phyloP scores from a whole-genome alignment of 176 grass and related monocot genomes.

The Aegilops umbellulata region DNA sequence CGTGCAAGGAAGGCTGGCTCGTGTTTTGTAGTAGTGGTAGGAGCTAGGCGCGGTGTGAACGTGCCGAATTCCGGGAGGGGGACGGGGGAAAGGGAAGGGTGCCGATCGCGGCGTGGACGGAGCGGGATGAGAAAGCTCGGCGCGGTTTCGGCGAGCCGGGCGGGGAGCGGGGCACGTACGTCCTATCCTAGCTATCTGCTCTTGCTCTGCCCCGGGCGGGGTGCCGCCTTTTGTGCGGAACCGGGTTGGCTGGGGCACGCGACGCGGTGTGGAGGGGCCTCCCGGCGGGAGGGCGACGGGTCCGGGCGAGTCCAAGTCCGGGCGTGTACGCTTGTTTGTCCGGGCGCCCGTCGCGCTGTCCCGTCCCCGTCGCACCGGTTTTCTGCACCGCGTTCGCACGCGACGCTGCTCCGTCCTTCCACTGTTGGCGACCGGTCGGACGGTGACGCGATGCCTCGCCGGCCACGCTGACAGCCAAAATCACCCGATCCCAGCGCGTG shows the following conservation, averaged over 20 bases:
- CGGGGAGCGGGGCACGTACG: not conserved
- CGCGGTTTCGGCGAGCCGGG: not conserved
- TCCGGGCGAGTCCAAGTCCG: not conserved
- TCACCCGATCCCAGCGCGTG: not conserved
- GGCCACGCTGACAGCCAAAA: not conserved
- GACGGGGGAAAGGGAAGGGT: not conserved
- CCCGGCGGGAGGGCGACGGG: constrained; percentile 7
- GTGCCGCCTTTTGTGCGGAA: not conserved
- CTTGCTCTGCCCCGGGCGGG: not conserved
- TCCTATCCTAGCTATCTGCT: not conserved
- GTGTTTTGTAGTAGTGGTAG: not conserved
- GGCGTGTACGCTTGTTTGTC: not conserved
- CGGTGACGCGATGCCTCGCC: not conserved
- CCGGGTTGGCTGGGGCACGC: not conserved
- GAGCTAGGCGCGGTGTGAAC: constrained; percentile 17
- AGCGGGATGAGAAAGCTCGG: not conserved
- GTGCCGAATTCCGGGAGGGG: not conserved
- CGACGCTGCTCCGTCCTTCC: not conserved
- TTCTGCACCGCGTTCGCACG: not conserved
- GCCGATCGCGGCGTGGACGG: not conserved
- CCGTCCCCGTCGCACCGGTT: not conserved
- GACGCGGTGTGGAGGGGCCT: not conserved
- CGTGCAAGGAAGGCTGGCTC: not conserved
- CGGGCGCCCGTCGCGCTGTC: not conserved
- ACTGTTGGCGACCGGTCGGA: not conserved